These are phyloP conservation scores for Kernera saxatilis DNA, from an alignment of 345 rosid species.

Conservation along the genomic window DNA sequence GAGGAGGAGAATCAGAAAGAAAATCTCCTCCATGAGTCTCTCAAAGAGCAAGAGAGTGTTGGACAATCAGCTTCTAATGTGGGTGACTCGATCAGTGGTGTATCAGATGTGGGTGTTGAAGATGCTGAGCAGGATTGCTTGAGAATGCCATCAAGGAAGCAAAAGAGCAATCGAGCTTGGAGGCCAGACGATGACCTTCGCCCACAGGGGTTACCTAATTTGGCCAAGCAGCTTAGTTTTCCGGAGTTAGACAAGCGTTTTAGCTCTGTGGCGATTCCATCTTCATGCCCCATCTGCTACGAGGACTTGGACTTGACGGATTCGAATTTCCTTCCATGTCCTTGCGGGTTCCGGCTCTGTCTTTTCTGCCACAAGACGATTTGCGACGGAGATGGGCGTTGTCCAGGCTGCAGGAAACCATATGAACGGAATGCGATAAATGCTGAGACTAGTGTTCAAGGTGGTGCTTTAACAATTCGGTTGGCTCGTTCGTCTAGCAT, in stretches of 20 bases:
- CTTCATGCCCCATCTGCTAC: conserved; percentile 70
- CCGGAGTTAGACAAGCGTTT: conserved; percentile 39
- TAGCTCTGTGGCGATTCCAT: conserved; percentile 31
- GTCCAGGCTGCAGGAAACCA: conserved; percentile 92
- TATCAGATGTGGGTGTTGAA: conserved; percentile 10
- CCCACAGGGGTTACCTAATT: conserved; percentile 75
- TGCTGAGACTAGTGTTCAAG: conserved; percentile 49
- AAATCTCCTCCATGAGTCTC: conserved; percentile 13
- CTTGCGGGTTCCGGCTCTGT: conserved; percentile 82
- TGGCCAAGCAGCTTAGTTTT: conserved; percentile 63
- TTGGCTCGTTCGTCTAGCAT: conserved; percentile 79
- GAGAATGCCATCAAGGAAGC: conserved; percentile 26
- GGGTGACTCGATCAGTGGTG: neutral
- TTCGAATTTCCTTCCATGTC: conserved; percentile 76
- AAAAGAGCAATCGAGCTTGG: conserved; percentile 56
- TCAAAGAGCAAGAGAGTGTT: conserved; percentile 25
- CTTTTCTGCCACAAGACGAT: conserved; percentile 95
- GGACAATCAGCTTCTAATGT: conserved; percentile 21
- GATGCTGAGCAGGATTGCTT: conserved; percentile 28
- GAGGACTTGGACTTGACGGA: conserved; percentile 90
- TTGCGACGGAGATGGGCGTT: conserved; percentile 90
- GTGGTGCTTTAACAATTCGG: conserved; percentile 48
- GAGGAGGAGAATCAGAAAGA: conserved; percentile 39
- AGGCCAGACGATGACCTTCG: conserved; percentile 71
- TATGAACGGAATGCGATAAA: conserved; percentile 45